A percentile compares a stretch with the other conserved stretches of the same genome.
phyloP scores from a whole-genome alignment of 2,329 filamentous ascomycete genomes.

The Coleophoma cylindrospora region DNA sequence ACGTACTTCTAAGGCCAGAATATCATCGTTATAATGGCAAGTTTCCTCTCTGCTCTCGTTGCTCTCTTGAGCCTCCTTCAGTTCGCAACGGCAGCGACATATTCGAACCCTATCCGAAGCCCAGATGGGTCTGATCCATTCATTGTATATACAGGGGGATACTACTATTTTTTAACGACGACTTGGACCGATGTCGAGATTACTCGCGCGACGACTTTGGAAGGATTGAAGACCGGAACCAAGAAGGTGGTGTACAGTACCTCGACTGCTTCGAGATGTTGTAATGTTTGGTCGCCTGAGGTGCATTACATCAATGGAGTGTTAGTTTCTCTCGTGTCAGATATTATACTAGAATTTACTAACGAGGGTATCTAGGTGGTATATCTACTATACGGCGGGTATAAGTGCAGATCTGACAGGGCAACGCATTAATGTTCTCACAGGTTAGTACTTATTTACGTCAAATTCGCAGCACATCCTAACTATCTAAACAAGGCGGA shows the following conservation, averaged over 20 bases:
- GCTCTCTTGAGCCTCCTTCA: neutral
- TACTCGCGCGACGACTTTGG: slow-evolving; percentile 46
- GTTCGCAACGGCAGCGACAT: slow-evolving; percentile 25
- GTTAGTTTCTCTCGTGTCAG: slow-evolving; percentile 10
- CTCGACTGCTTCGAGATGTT: slow-evolving; percentile 38
- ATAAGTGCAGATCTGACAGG: slow-evolving; percentile 37
- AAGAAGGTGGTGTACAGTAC: slow-evolving; percentile 47
- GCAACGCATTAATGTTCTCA: slow-evolving; percentile 47
- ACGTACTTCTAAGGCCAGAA: too few relatives aligned
- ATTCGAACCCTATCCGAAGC: slow-evolving; percentile 46
- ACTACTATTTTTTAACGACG: slow-evolving; percentile 53
- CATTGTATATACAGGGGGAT: slow-evolving; percentile 45
- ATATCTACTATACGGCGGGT: slow-evolving; percentile 53
- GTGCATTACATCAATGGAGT: slow-evolving; percentile 42
- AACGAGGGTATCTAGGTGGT: slow-evolving; percentile 31
- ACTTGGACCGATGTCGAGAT: slow-evolving; percentile 51
- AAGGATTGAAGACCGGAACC: slow-evolving; percentile 47
- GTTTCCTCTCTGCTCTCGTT: neutral
- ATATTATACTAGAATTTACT: too few relatives aligned
- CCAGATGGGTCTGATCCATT: slow-evolving; percentile 47
- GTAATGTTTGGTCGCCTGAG: slow-evolving; percentile 55
- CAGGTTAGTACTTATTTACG: slow-evolving; percentile 29
- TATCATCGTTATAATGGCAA: neutral
- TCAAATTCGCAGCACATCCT: neutral
- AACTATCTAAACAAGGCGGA: slow-evolving; percentile 32